Conservation (phyloP, 805 yeast species). For the Kregervanrija fluxuum region DNA sequence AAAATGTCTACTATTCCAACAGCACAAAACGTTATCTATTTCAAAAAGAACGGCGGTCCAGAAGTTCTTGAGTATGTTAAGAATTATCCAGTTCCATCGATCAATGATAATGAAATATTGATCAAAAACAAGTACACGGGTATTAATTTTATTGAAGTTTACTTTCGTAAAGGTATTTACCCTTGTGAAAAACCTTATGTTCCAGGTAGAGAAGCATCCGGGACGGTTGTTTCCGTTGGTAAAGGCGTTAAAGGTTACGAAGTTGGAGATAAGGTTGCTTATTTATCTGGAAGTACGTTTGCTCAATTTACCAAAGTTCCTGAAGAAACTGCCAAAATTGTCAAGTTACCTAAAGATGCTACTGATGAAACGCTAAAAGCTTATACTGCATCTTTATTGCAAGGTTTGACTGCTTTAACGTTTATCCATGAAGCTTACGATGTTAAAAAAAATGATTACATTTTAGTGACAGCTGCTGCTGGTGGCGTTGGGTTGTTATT, state of each 20-base stretch:
- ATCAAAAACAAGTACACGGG: conserved; percentile 75
- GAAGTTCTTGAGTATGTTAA: conserved; percentile 50
- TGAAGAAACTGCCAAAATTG: conserved; percentile 25
- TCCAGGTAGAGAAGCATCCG: conserved; percentile 68
- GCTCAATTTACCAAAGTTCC: conserved; percentile 63
- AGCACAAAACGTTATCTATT: conserved; percentile 48
- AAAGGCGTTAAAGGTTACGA: conserved; percentile 42
- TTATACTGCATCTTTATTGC: conserved; percentile 57
- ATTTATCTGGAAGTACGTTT: conserved; percentile 45
- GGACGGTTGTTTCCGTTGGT: conserved; percentile 63
- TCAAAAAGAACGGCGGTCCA: conserved; percentile 49
- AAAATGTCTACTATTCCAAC: conserved; percentile 32
- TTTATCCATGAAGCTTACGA: conserved; percentile 59
- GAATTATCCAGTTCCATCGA: conserved; percentile 52
- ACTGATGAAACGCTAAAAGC: conserved; percentile 43
- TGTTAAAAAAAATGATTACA: conserved; percentile 61
- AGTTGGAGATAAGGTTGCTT: conserved; percentile 70
- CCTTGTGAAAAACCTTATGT: conserved; percentile 52
- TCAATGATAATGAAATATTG: conserved; percentile 51
- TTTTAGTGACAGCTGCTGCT: conserved; percentile 87
- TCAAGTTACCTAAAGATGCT: conserved; percentile 42
- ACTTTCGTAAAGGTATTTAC: conserved; percentile 76
- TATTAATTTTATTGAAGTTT: conserved; percentile 73
- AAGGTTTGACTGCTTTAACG: conserved; percentile 76
- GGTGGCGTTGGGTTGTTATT: conserved; percentile 85